These are phyloP conservation scores for Rhizopus microsporus DNA, from an alignment of 371 early-diverging fungal genomes.

Conservation along the genomic window DNA sequence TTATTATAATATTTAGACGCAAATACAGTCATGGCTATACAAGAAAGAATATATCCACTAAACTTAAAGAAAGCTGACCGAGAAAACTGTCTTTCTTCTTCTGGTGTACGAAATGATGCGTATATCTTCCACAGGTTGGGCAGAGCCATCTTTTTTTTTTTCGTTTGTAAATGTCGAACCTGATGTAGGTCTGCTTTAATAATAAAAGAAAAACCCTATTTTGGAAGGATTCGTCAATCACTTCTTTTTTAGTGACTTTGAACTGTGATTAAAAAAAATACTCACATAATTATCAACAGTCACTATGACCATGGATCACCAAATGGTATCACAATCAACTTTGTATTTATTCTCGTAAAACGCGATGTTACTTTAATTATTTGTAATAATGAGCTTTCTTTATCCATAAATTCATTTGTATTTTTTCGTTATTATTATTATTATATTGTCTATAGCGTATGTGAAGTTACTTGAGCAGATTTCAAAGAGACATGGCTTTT, in stretches of 20 bases:
- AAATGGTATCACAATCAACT: too few species aligned
- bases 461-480: too few species aligned
- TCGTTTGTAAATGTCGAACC: background rate
- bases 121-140: slow-evolving; percentile 76
- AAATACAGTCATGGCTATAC: slow-evolving; percentile 69
- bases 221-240: too few species aligned
- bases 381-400: too few species aligned
- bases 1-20: slow-evolving; percentile 47
- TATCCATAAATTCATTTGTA: too few species aligned
- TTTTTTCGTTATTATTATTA: too few species aligned
- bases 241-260: background rate
- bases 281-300: too few species aligned
- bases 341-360: too few species aligned
- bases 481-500: too few species aligned
- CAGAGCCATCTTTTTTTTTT: slow-evolving; percentile 49
- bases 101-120: slow-evolving; percentile 74
- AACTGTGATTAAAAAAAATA: background rate
- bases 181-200: background rate
- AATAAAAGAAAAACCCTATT: background rate
- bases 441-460: too few species aligned
- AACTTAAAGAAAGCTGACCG: slow-evolving; percentile 81
- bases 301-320: too few species aligned
- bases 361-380: too few species aligned
- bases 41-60: slow-evolving; percentile 69
- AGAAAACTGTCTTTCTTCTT: slow-evolving; percentile 75